Base-by-base conservation (phyloP, 2,329 filamentous ascomycete species). In the Aspergillus texensis region DNA sequence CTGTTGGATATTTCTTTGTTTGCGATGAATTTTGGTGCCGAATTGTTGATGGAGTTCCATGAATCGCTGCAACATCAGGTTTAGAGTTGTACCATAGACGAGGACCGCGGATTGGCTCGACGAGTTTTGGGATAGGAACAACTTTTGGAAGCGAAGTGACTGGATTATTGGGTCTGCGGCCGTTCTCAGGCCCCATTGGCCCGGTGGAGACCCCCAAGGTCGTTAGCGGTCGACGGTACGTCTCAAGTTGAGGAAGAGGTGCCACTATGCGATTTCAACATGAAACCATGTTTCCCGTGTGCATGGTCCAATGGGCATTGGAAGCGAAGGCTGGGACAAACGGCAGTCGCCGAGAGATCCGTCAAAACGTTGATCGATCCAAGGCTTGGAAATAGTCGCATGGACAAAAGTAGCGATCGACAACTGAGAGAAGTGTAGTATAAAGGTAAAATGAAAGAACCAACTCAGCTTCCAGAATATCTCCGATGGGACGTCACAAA, bases 231-330 rank as follows among this genome's bases (percentile, higher is more conserved):
- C 57, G 61, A 62, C 62, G 61, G 64, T 64, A 65, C 39, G 70
- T 71, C 68, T 71, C 70, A 71, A 55, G 45, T 66, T 70, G 64
- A 68, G 58, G 58, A 64, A 52, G 46, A 45, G 63, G 46, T 62
- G 57, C 46, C 48, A 56, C 57, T 62, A 50, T 52, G 48, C 36
- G 56, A 65, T 56, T 66, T 65, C 64, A 70, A 68, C 54, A 34
- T 67, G 67, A 72, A 72, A 72, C 70, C 62, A 61, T 48, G 41
- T 59, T 41, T 66, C 56, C 65, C 60, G 60, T 67, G 59, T 60
- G 30, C 50, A 41, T 54, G 21, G 39, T 28, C 64, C 58, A 64
- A 62, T 63, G 39, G 19, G 48, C 48, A 19, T 52, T n/a, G 19
- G 48, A 32, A n/a, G 24, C 8, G 46, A 30, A 30, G 6, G 14